phyloP scores from a whole-genome alignment of 1,284 basidiomycete species.

The Athelia sp. region DNA sequence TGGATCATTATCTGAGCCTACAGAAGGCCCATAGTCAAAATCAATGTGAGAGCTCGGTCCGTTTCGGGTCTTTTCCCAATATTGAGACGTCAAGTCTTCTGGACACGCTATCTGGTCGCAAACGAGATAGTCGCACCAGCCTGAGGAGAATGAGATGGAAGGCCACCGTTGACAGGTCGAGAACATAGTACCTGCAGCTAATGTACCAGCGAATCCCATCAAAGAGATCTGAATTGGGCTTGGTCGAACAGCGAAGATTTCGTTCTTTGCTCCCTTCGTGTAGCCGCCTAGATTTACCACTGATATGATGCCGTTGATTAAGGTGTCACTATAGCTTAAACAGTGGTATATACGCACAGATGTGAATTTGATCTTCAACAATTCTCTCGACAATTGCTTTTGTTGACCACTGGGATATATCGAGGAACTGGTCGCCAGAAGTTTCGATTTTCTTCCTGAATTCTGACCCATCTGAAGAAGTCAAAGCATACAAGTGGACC shows the following conservation, averaged over 20 bases:
- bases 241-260: slow-evolving; percentile 56
- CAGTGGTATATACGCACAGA: slow-evolving; percentile 27
- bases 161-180: not conserved
- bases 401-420: slow-evolving; percentile 46
- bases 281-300: slow-evolving; percentile 59
- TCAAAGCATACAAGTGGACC: slow-evolving; percentile 53
- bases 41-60: slow-evolving; percentile 20
- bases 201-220: slow-evolving; percentile 54
- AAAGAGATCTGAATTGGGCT: slow-evolving; percentile 57
- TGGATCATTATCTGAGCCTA: slow-evolving; percentile 46
- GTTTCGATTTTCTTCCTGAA: slow-evolving; percentile 50
- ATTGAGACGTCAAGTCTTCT: slow-evolving; percentile 32
- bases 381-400: slow-evolving; percentile 40
- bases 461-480: slow-evolving; percentile 43
- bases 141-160: slow-evolving; percentile 13
- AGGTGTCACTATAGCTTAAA: not conserved
- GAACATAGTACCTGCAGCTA: slow-evolving; percentile 39
- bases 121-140: slow-evolving; percentile 62
- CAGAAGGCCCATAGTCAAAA: slow-evolving; percentile 4
- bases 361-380: slow-evolving; percentile 46
- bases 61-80: slow-evolving; percentile 3
- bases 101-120: slow-evolving; percentile 50
- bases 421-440: slow-evolving; percentile 43
- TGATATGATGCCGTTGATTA: slow-evolving; percentile 7
- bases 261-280: slow-evolving; percentile 62